phyloP scores from a whole-genome alignment of 345 rosid genomes.

The Diplotaxis tenuifolia region DNA sequence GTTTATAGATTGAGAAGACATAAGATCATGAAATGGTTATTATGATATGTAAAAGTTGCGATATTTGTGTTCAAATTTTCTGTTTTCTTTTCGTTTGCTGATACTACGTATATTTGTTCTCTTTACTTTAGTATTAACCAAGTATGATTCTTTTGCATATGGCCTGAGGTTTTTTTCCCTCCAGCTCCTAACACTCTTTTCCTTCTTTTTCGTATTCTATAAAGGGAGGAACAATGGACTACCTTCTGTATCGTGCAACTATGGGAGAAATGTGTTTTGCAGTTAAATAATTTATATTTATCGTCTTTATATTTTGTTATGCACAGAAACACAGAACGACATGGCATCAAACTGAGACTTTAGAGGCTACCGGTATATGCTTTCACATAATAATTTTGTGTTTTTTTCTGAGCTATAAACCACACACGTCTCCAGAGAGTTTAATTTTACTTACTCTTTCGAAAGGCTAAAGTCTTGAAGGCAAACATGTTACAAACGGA shows the following conservation, averaged over 20 bases:
- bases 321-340: not conserved
- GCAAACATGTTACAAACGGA: not conserved
- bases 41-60: not conserved
- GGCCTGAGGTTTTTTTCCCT: constrained; percentile 3
- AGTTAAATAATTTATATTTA: too few relatives aligned
- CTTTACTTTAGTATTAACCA: too few relatives aligned
- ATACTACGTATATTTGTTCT: too few relatives aligned
- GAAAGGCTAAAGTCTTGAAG: not conserved
- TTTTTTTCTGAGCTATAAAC: not conserved
- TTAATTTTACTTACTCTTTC: not conserved
- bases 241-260: constrained; percentile 55
- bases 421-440: not conserved
- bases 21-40: constrained; percentile 5
- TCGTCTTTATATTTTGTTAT: too few relatives aligned
- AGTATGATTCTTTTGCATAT: not conserved
- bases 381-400: not conserved
- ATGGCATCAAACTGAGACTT: not conserved
- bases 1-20: not conserved
- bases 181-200: constrained; percentile 16
- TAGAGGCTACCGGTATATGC: not conserved
- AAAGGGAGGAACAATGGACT: constrained; percentile 72
- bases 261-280: not conserved
- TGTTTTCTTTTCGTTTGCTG: too few relatives aligned
- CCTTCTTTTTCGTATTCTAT: constrained; percentile 15
- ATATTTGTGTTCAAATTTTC: not conserved